These are phyloP conservation scores for Chytriomyces confervae DNA, from an alignment of 192 early-diverging fungal genomes.

Conservation along the genomic window DNA sequence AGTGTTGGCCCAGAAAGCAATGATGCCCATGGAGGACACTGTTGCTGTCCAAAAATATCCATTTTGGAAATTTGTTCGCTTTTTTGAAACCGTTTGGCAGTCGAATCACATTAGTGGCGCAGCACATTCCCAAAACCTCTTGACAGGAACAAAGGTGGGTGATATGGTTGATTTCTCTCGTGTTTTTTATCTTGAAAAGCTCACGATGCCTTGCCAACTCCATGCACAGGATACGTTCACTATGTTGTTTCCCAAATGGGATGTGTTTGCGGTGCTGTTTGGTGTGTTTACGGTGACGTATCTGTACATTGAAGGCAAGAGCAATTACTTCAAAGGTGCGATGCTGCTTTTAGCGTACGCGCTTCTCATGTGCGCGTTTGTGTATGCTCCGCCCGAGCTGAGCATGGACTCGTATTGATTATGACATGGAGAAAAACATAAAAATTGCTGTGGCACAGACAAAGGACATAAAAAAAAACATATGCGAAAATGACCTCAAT, in stretches of 20 bases:
- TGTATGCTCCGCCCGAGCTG: constrained; percentile 59
- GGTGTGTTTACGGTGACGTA: constrained; percentile 76
- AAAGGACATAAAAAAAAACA: neutral
- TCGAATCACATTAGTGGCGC: too few species aligned
- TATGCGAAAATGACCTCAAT: neutral
- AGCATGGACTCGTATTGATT: constrained; percentile 29
- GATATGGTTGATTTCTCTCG: neutral
- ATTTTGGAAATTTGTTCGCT: constrained; percentile 3
- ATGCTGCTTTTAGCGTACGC: constrained; percentile 87
- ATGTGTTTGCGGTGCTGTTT: constrained; percentile 66
- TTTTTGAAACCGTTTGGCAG: neutral
- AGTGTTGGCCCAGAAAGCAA: constrained; percentile 4
- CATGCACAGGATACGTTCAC: constrained; percentile 53
- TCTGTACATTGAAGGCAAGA: constrained; percentile 93
- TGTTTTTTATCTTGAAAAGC: constrained; percentile 9
- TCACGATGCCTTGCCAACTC: neutral
- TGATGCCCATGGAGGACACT: neutral
- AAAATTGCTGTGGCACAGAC: neutral
- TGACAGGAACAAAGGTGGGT: too few species aligned
- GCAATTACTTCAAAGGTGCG: constrained; percentile 96
- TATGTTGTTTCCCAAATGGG: constrained; percentile 76
- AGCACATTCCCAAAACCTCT: too few species aligned
- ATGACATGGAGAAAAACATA: neutral
- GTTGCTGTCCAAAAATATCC: neutral
- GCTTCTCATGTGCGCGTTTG: constrained; percentile 81